phyloP scores from a whole-genome alignment of 306 rosid species.

The Vicia sativa region DNA sequence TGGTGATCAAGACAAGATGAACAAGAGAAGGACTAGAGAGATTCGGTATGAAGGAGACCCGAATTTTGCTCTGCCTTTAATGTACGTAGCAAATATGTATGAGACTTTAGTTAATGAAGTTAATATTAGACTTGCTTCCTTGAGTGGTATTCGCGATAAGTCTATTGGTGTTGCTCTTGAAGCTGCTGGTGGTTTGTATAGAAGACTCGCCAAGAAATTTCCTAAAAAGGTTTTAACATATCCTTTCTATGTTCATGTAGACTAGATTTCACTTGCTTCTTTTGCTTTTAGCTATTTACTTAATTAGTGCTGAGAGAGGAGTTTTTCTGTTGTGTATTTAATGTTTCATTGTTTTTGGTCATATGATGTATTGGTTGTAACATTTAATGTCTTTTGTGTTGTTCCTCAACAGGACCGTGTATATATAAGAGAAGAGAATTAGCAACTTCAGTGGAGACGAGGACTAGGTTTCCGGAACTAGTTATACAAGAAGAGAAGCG shows the following conservation, averaged over 20 bases:
- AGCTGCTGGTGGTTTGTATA: slow-evolving; percentile 97
- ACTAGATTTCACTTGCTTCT: slow-evolving; percentile 5
- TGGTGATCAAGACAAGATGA: slow-evolving; percentile 64
- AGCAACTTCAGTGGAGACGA: slow-evolving; percentile 90
- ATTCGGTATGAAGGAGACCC: slow-evolving; percentile 82
- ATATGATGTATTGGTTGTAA: slow-evolving; percentile 1
- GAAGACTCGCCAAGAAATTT: slow-evolving; percentile 88
- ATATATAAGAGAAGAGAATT: slow-evolving; percentile 89
- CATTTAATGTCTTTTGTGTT: slow-evolving; percentile 27
- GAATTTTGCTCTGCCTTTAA: slow-evolving; percentile 73
- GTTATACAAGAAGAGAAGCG: slow-evolving; percentile 96
- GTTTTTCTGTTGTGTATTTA: neutral
- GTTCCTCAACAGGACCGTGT: slow-evolving; percentile 57
- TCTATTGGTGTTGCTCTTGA: slow-evolving; percentile 96
- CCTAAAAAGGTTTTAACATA: slow-evolving; percentile 67
- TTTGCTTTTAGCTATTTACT: neutral
- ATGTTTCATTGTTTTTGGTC: neutral
- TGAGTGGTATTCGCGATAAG: slow-evolving; percentile 88
- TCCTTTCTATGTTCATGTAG: slow-evolving; percentile 1
- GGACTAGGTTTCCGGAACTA: slow-evolving; percentile 90
- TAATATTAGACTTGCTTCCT: slow-evolving; percentile 78
- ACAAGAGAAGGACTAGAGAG: slow-evolving; percentile 81
- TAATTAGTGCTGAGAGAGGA: neutral
- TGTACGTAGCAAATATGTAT: slow-evolving; percentile 97
- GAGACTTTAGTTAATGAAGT: slow-evolving; percentile 76